Evolutionary conservation across 805 yeast species (phyloP), one percentile per base, ranked within the genome.

Genomic region (Ogataea polymorpha): DNA sequence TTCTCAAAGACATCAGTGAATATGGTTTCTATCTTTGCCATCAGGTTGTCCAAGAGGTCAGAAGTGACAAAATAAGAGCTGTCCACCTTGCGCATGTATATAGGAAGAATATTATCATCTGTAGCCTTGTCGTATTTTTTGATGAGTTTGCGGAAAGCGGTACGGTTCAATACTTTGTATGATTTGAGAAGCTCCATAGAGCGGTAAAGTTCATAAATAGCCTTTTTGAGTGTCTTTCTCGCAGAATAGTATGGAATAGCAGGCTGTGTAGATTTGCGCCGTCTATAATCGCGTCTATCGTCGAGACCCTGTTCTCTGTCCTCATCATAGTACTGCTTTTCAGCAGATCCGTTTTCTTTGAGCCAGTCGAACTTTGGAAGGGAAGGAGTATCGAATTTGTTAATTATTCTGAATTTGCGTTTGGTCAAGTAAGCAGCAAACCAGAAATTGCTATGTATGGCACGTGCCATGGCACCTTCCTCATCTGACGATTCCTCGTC

Each of bases 121-220:
- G 81, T 71, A 4, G 82, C 71, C 55, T 93, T 93, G 63, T 93
- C 99, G 58, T 79, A 90, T 61, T 93, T 93, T 58, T 93, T 93
- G 44, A 88, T 71, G 54, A 93, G 80, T 55, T 93, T 93, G 38
- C 96, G 75, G 54, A 90, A 79, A 0, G 95, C 99, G 0, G 96
- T 89, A 23, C 89, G 72, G 62, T 93, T 93, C 51, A 90, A 62
- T 35, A 81, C 69, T 49, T 86, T 72, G 60, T 80, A 93, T 0
- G 86, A 82, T 48, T 77, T 77, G 36, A 86, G 63, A 25, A 86
- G 70, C 44, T 85, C 86, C 46, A 88, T 66, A 7, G 85, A 76
- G 43, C 91, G 71, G 59, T 87, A 88, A 50, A 75, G 82, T 55
- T 87, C 95, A 42, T 77, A 63, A 20, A 82, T 59, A 0, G 95